Base-by-base conservation (phyloP, 2,329 filamentous ascomycete species). In the Colletotrichum australisinense region DNA sequence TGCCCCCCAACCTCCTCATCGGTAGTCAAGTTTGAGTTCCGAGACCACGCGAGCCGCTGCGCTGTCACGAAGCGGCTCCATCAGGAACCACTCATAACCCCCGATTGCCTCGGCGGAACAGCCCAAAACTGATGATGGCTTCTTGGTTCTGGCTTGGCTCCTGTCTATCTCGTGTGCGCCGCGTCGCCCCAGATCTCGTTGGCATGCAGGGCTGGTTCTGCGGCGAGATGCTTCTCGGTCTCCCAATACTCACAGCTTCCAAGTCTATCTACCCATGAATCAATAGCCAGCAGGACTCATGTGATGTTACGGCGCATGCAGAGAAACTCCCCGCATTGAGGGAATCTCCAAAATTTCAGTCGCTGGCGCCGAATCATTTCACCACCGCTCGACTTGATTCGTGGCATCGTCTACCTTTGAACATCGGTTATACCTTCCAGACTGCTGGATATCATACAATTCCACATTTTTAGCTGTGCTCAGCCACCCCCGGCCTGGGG, bases 11-110 rank as follows among this genome's bases (percentile, higher is more conserved):
- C 70, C 67, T 63, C 70, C 70, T 73, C 70, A 59, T 73, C 70
- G 70, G 70, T 73, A 73, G 70, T 73, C 70, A 73, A 73, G 67
- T 73, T 73, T 73, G 70, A 73, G 38, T 70, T 70, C 70, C 70
- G 70, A 73, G 67, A 57, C 70, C 60, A 66, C 67, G 67, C 60
- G 70, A 73, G 67, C 70, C 60, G 55, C 70, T 56, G 67, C 70
- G 60, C 56, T 65, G 56, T 70, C 67, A 70, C 69, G 56, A 64
- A 24, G 70, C 67, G 67, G 70, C 67, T 70, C 67, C 63, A 42
- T 53, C 49, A 12, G 2, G 53, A 57, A 7, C 70, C 60, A 65
- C 58, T 65, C 56, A 66, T 30, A 57, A 62, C 26, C 57, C 24
- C 70, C 46, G 67, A 62, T 28, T 2, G 4, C 5, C 28, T 62